Conservation (phyloP, 2,329 filamentous ascomycete species). For the Rosellinia necatrix region DNA sequence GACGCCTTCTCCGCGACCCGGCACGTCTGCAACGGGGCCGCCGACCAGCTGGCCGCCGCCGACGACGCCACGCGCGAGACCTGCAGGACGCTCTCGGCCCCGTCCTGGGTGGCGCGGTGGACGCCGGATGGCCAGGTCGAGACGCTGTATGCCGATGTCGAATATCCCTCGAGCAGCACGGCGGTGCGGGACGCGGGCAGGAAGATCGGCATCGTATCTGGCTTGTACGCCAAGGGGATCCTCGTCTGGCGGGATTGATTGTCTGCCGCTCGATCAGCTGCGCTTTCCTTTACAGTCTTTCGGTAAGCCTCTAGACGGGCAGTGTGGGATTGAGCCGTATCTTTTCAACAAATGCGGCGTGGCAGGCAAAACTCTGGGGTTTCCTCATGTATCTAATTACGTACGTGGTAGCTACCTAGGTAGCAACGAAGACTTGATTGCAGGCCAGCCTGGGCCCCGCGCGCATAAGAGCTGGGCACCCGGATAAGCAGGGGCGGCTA, state of each 20-base stretch:
- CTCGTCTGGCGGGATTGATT: conserved; percentile 35
- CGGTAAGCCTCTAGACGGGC: no score
- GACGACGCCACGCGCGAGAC: conserved; percentile 26
- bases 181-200: conserved; percentile 38
- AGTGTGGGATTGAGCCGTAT: no score
- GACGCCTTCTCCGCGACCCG: conserved; percentile 41
- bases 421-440: no score
- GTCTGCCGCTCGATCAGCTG: no score
- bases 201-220: conserved; percentile 43
- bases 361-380: no score
- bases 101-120: conserved; percentile 44
- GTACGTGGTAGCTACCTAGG: no score
- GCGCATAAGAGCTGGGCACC: no score
- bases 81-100: conserved; percentile 25
- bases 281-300: no score
- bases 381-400: no score
- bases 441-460: no score
- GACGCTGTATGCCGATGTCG: conserved; percentile 41
- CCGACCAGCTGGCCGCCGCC: conserved; percentile 34
- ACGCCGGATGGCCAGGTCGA: conserved; percentile 41
- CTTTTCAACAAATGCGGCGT: no score
- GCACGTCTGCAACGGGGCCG: conserved; percentile 42
- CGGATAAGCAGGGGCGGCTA: no score
- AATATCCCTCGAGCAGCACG: conserved; percentile 44
- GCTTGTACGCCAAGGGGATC: conserved; percentile 46